These are phyloP conservation scores for Globisporangium canariense DNA, from an alignment of 352 stramenopile species.

Conservation along the genomic window DNA sequence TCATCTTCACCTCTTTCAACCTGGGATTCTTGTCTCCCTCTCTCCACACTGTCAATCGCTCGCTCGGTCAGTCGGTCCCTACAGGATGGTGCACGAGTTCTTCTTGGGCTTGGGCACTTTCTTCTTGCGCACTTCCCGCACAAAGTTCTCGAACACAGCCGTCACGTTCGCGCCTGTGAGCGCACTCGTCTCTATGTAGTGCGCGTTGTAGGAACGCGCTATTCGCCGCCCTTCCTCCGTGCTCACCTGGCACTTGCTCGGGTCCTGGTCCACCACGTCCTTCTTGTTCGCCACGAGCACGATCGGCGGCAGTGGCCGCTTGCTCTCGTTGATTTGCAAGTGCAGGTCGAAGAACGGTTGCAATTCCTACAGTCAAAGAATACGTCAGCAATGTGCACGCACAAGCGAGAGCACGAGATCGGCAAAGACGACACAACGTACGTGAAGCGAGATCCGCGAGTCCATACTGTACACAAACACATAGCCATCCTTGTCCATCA, in stretches of 20 bases:
- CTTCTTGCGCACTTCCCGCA: conserved; percentile 80
- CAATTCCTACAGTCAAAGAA: conserved; percentile 43
- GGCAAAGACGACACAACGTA: conserved; percentile 19
- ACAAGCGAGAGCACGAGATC: neutral
- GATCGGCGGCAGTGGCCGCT: conserved; percentile 72
- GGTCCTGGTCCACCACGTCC: conserved; percentile 79
- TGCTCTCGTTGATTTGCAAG: conserved; percentile 87
- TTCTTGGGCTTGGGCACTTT: conserved; percentile 77
- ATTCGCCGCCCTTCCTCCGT: conserved; percentile 81
- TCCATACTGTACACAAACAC: conserved; percentile 92
- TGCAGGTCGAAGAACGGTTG: conserved; percentile 88
- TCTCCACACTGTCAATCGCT: neutral
- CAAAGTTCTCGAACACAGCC: conserved; percentile 86
- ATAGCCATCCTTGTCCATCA: conserved; percentile 91
- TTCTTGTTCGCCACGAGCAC: conserved; percentile 90
- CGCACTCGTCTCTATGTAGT: conserved; percentile 87
- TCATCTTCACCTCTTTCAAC: neutral
- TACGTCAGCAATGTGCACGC: neutral
- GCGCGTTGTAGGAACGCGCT: conserved; percentile 83
- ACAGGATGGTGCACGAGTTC: conserved; percentile 68
- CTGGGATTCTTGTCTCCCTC: neutral
- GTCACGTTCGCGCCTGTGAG: conserved; percentile 84
- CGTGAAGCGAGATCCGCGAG: conserved; percentile 82
- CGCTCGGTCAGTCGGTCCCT: neutral
- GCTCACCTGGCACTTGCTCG: conserved; percentile 79